phyloP scores from a whole-genome alignment of 225 moss, liverwort and hornwort genomes.

The Sphagnum contortum region DNA sequence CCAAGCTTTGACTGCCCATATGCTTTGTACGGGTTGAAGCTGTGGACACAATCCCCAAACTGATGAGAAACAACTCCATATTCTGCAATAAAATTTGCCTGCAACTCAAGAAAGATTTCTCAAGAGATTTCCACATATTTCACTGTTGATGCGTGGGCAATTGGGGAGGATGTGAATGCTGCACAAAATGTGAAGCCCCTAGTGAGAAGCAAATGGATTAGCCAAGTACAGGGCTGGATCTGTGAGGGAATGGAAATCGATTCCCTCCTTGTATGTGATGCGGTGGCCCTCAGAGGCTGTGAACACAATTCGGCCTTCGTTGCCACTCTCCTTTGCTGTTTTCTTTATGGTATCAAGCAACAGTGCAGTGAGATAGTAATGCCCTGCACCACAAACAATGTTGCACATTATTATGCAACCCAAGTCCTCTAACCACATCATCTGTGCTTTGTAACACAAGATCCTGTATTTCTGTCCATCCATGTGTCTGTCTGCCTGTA shows the following conservation, averaged over 20 bases:
- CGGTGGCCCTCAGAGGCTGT: slow-evolving; percentile 38
- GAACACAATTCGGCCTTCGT: slow-evolving; percentile 31
- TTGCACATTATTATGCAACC: too few species aligned
- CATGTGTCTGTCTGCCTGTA: too few species aligned
- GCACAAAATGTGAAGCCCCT: too few species aligned
- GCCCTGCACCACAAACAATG: slow-evolving; percentile 12
- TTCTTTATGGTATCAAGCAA: slow-evolving; percentile 34
- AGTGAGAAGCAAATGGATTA: too few species aligned
- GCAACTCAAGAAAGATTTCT: too few species aligned
- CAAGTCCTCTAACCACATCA: too few species aligned
- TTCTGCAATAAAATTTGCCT: too few species aligned
- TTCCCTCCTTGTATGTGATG: slow-evolving; percentile 19
- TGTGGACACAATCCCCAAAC: neutral
- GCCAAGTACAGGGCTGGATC: slow-evolving; percentile 15
- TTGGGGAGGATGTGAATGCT: too few species aligned
- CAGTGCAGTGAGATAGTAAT: slow-evolving; percentile 29
- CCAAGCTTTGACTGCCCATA: slow-evolving; percentile 36
- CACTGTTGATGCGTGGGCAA: too few species aligned
- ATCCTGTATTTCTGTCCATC: too few species aligned
- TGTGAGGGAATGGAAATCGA: slow-evolving; percentile 24
- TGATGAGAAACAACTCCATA: neutral
- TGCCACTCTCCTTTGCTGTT: slow-evolving; percentile 22
- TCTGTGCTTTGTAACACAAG: too few species aligned
- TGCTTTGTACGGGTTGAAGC: slow-evolving; percentile 19
- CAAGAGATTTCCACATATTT: too few species aligned